Percentiles rank a stretch among this genome's conserved stretches.
Evolutionary conservation across 1,284 basidiomycete species (phyloP).

Genomic region (Marasmius oreades): DNA sequence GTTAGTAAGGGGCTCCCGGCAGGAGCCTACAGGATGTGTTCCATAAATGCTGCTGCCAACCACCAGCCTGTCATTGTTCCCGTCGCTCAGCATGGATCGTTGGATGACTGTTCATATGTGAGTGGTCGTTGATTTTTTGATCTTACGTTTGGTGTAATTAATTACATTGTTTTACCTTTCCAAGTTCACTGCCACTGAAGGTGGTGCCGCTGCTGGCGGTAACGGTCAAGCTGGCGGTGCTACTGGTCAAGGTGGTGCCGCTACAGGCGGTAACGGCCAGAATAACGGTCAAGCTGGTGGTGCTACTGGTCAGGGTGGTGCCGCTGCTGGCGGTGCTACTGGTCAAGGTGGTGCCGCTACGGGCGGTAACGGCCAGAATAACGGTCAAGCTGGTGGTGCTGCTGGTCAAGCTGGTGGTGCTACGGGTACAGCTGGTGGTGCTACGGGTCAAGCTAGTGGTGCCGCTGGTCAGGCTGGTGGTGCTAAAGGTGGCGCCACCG

Average conservation of each 20-base stretch:
- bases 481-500: background rate
- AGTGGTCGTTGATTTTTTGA: slow-evolving; percentile 12
- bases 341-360: too few species aligned
- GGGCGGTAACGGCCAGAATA: background rate
- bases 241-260: too few species aligned
- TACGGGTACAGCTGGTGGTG: background rate
- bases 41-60: slow-evolving; percentile 58
- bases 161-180: background rate
- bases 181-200: background rate
- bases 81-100: slow-evolving; percentile 43
- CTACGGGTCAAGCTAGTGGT: background rate
- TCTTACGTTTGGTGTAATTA: too few species aligned
- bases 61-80: slow-evolving; percentile 65
- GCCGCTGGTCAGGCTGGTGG: too few species aligned
- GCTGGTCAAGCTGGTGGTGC: too few species aligned
- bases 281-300: background rate
- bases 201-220: too few species aligned
- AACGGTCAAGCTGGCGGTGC: too few species aligned
- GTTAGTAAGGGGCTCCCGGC: slow-evolving; percentile 56
- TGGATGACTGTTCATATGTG: slow-evolving; percentile 43
- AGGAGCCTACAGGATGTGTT: slow-evolving; percentile 58
- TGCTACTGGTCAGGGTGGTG: too few species aligned
- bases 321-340: too few species aligned
- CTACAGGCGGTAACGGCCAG: background rate
- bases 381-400: background rate